Percentiles rank a stretch among this genome's conserved stretches.
Evolutionary conservation across 805 yeast genomes (phyloP).

Genomic region (Lipomyces spencermartinsiae): DNA sequence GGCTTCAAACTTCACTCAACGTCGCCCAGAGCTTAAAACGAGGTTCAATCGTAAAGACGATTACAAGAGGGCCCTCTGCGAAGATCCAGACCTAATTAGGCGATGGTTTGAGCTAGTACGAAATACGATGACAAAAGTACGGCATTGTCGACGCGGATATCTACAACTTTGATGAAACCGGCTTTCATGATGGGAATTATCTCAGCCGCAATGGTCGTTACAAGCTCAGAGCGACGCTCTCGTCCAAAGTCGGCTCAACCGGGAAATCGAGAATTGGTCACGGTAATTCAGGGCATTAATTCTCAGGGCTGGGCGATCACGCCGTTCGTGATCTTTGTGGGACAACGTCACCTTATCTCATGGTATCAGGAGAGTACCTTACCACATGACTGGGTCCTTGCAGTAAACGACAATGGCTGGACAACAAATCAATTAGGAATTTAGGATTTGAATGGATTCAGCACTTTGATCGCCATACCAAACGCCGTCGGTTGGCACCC

Average conservation of each 20-base stretch:
- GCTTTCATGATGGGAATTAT: slow-evolving; percentile 18
- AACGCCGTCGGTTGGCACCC: slow-evolving; percentile 13
- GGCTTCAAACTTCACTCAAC: slow-evolving; percentile 5
- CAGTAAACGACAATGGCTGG: slow-evolving; percentile 14
- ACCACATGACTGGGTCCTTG: slow-evolving; percentile 13
- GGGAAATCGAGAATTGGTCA: slow-evolving; percentile 20
- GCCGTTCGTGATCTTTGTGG: slow-evolving; percentile 18
- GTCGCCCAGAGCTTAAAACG: slow-evolving; percentile 6
- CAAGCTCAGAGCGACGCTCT: not conserved
- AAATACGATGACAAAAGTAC: not conserved
- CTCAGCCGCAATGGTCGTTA: slow-evolving; percentile 10
- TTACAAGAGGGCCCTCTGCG: slow-evolving; percentile 10
- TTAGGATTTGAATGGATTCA: slow-evolving; percentile 16
- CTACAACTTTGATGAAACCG: slow-evolving; percentile 17
- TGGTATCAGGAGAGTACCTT: slow-evolving; percentile 17
- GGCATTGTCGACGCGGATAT: not conserved
- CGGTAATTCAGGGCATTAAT: slow-evolving; percentile 23
- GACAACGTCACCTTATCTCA: slow-evolving; percentile 5
- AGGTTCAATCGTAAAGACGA: slow-evolving; percentile 3
- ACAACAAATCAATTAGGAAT: slow-evolving; percentile 9
- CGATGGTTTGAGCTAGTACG: slow-evolving; percentile 14
- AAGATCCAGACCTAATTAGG: slow-evolving; percentile 4
- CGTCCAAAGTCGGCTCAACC: slow-evolving; percentile 4
- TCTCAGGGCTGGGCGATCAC: slow-evolving; percentile 23
- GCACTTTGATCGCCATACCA: slow-evolving; percentile 20